A percentile compares a stretch with the other conserved stretches of the same genome.
phyloP scores from a whole-genome alignment of 257 asterid genomes.

The Lantana camara region DNA sequence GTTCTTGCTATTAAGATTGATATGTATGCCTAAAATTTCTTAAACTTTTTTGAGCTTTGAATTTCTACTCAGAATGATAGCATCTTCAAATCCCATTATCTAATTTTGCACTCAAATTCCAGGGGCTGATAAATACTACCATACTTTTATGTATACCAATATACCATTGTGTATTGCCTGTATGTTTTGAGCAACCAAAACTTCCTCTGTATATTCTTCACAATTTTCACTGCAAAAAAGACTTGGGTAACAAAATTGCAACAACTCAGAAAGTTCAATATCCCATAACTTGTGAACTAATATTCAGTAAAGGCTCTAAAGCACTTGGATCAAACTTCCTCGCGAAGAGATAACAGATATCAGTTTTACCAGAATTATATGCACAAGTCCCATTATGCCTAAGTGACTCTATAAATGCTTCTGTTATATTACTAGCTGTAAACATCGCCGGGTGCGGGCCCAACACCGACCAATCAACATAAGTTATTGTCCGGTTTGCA shows the following conservation, averaged over 20 bases:
- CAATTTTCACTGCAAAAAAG: slow-evolving; percentile 13
- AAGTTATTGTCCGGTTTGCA: slow-evolving; percentile 79
- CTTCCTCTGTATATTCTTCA: neutral
- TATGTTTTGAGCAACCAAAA: neutral
- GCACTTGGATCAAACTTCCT: slow-evolving; percentile 82
- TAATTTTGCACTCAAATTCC: too few species aligned
- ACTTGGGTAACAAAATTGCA: slow-evolving; percentile 19
- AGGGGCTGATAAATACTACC: too few species aligned
- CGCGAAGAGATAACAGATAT: slow-evolving; percentile 75
- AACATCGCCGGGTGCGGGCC: slow-evolving; percentile 86
- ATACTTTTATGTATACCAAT: too few species aligned
- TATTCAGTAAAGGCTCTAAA: slow-evolving; percentile 62
- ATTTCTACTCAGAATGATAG: too few species aligned
- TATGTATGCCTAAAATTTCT: too few species aligned
- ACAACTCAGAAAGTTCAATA: slow-evolving; percentile 41
- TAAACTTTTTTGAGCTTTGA: too few species aligned
- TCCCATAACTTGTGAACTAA: slow-evolving; percentile 65
- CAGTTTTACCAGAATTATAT: slow-evolving; percentile 51
- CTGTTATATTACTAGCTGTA: slow-evolving; percentile 54
- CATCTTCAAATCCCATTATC: too few species aligned
- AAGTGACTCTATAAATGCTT: slow-evolving; percentile 48
- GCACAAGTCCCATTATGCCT: slow-evolving; percentile 70
- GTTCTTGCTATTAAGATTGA: too few species aligned
- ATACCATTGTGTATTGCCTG: too few species aligned
- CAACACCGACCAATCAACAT: slow-evolving; percentile 79